A percentile compares a stretch with the other conserved stretches of the same genome.
These are phyloP conservation scores for Liquidambar formosana DNA, from an alignment of 164 flowering plant genomes.

Conservation along the genomic window DNA sequence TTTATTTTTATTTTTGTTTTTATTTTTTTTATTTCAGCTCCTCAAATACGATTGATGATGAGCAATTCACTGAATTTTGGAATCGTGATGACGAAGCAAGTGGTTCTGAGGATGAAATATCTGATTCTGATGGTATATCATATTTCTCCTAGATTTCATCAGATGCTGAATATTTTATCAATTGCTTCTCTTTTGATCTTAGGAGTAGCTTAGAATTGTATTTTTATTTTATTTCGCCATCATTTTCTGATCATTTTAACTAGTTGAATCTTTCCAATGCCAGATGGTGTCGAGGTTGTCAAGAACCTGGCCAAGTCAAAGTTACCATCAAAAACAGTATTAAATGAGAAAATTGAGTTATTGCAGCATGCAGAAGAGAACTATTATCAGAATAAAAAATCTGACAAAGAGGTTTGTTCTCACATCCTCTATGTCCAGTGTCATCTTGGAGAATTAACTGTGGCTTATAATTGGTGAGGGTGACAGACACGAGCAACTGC, in stretches of 20 bases:
- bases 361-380: slow-evolving; percentile 81
- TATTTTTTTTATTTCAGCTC: slow-evolving; percentile 39
- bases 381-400: slow-evolving; percentile 45
- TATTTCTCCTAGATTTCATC: background rate
- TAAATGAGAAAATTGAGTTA: slow-evolving; percentile 57
- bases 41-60: slow-evolving; percentile 32
- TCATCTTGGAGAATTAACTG: background rate
- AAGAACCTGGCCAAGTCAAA: slow-evolving; percentile 40
- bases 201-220: too few relatives aligned
- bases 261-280: slow-evolving; percentile 5
- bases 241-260: too few relatives aligned
- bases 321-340: slow-evolving; percentile 36
- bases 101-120: slow-evolving; percentile 79
- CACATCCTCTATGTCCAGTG: background rate
- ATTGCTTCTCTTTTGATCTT: too few relatives aligned
- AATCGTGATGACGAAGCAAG: slow-evolving; percentile 76
- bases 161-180: background rate
- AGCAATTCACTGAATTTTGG: slow-evolving; percentile 69
- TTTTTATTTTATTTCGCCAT: too few relatives aligned
- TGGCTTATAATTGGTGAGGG: background rate
- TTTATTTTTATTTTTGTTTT: too few relatives aligned
- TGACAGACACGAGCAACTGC: background rate
- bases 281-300: slow-evolving; percentile 54
- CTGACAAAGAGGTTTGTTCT: slow-evolving; percentile 48
- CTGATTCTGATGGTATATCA: slow-evolving; percentile 72